phyloP scores from a whole-genome alignment of 352 stramenopile species.

The Globisporangium paddicum region DNA sequence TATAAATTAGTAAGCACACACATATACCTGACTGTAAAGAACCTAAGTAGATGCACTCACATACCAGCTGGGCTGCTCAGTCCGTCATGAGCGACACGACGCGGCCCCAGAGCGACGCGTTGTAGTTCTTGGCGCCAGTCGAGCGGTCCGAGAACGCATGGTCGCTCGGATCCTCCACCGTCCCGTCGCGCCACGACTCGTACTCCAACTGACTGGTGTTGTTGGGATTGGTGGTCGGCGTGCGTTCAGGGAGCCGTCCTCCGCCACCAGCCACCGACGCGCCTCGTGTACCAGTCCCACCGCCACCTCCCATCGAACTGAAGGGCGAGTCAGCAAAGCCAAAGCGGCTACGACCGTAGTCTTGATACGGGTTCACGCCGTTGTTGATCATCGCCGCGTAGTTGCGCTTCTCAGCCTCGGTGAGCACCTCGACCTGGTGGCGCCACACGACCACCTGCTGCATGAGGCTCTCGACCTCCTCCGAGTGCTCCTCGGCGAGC shows the following conservation, averaged over 20 bases:
- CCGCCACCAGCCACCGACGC: conserved; percentile 5
- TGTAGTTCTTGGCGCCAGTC: conserved; percentile 8
- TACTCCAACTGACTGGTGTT: conserved; percentile 16
- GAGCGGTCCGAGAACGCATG: conserved; percentile 27
- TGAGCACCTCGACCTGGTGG: conserved; percentile 81
- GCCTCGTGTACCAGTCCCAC: not conserved
- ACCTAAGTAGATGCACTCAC: too few relatives aligned
- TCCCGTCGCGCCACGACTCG: conserved; percentile 28
- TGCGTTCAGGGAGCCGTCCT: not conserved
- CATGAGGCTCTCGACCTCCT: conserved; percentile 76
- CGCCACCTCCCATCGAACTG: conserved; percentile 3
- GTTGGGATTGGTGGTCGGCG: not conserved
- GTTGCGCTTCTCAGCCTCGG: conserved; percentile 76
- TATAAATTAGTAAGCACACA: too few relatives aligned
- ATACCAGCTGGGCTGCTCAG: too few relatives aligned
- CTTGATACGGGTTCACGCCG: conserved; percentile 50
- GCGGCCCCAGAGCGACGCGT: conserved; percentile 41
- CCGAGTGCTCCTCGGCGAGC: conserved; percentile 73
- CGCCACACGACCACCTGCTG: conserved; percentile 81
- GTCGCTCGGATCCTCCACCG: conserved; percentile 18
- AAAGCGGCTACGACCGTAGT: conserved; percentile 51
- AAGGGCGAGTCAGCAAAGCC: conserved; percentile 23
- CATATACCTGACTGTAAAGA: too few relatives aligned
- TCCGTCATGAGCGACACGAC: conserved; percentile 30
- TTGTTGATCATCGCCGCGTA: conserved; percentile 61